Evolutionary conservation across 23 red algal species (phyloP).

Genomic region (Cyanidioschyzon merolae): DNA sequence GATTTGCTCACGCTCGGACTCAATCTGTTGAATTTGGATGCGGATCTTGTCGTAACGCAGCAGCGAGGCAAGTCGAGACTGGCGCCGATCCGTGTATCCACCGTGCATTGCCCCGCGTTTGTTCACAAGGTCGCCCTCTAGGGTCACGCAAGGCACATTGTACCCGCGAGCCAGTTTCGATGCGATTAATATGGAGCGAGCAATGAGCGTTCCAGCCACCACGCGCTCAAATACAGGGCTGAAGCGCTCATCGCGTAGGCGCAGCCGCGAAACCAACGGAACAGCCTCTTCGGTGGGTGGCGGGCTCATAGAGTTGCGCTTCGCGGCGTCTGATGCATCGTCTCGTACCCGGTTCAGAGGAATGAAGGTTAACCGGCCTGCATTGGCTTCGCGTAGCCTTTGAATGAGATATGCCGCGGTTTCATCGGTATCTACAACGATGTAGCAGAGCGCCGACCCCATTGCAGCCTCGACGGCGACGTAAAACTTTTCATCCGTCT

Average conservation of each 20-base stretch:
- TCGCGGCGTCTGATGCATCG: not conserved
- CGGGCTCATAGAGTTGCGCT: constrained; percentile 9
- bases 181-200: constrained; percentile 64
- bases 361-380: constrained; percentile 88
- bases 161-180: constrained; percentile 35
- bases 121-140: constrained; percentile 95
- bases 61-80: constrained; percentile 55
- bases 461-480: constrained; percentile 68
- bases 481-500: constrained; percentile 57
- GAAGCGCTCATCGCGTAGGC: constrained; percentile 32
- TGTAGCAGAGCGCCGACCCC: constrained; percentile 50
- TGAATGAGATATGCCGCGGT: constrained; percentile 73
- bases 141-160: constrained; percentile 77
- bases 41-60: constrained; percentile 23
- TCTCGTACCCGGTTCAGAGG: constrained; percentile 65
- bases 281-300: constrained; percentile 53
- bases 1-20: constrained; percentile 8
- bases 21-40: constrained; percentile 17
- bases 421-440: constrained; percentile 90
- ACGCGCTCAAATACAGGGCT: constrained; percentile 40
- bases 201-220: constrained; percentile 62
- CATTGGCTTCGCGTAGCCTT: constrained; percentile 35
- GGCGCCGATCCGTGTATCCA: constrained; percentile 60
- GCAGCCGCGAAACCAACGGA: constrained; percentile 64
- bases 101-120: constrained; percentile 78